Evolutionary conservation across 1,284 basidiomycete species (phyloP).

Genomic region (Tausonia pullulans): DNA sequence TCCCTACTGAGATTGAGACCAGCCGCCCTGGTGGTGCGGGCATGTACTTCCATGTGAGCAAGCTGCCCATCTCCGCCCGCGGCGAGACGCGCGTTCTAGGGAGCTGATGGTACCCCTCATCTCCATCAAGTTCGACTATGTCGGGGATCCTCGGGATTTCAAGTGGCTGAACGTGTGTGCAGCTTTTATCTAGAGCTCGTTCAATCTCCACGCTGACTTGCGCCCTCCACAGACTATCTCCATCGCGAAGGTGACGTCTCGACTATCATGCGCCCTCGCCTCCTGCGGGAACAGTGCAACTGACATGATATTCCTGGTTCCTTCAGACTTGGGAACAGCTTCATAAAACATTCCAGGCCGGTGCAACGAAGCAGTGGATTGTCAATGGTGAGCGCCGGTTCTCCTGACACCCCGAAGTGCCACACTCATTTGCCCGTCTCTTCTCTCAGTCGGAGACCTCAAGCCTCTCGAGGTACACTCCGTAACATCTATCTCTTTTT

Average conservation of each 20-base stretch:
- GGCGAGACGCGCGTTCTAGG: too few relatives aligned
- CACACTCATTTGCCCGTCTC: constrained; percentile 12
- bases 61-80: too few relatives aligned
- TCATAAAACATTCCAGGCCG: background rate
- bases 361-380: too few relatives aligned
- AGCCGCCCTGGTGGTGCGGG: constrained; percentile 53
- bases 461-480: constrained; percentile 49
- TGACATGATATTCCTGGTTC: too few relatives aligned
- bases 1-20: constrained; percentile 42
- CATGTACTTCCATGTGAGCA: constrained; percentile 45
- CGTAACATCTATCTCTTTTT: background rate
- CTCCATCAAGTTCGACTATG: constrained; percentile 38
- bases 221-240: constrained; percentile 19
- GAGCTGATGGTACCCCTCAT: too few relatives aligned
- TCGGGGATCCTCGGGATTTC: constrained; percentile 33
- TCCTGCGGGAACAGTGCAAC: too few relatives aligned
- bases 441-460: constrained; percentile 43
- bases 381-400: background rate
- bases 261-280: too few relatives aligned
- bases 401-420: constrained; percentile 23
- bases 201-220: too few relatives aligned
- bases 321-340: constrained; percentile 24
- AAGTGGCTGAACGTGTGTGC: constrained; percentile 29
- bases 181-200: too few relatives aligned
- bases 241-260: background rate